Conservation (phyloP, 805 yeast species). For the Cyberlindnera veronae region DNA sequence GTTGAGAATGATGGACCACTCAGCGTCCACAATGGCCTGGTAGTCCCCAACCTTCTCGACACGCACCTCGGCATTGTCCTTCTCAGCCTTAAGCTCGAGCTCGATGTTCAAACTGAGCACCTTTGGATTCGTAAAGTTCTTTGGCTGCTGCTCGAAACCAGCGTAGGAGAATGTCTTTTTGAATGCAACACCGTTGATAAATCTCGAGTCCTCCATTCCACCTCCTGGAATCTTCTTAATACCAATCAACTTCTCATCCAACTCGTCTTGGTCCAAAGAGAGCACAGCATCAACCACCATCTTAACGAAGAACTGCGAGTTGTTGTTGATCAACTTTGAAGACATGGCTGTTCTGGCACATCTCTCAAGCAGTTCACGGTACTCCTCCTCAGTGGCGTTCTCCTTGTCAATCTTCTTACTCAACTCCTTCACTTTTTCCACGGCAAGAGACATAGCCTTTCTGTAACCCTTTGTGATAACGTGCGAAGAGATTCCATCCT, state of each 20-base stretch:
- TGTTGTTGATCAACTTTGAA: slow-evolving; percentile 84
- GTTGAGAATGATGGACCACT: slow-evolving; percentile 89
- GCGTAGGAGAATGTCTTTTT: slow-evolving; percentile 97
- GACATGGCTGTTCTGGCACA: slow-evolving; percentile 98
- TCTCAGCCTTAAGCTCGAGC: slow-evolving; percentile 94
- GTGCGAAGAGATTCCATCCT: slow-evolving; percentile 94
- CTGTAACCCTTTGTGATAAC: slow-evolving; percentile 84
- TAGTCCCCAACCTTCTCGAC: slow-evolving; percentile 91
- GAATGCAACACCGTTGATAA: slow-evolving; percentile 93
- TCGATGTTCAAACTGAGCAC: slow-evolving; percentile 86
- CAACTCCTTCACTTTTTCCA: slow-evolving; percentile 66
- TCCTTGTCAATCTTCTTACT: slow-evolving; percentile 64
- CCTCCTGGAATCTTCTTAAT: slow-evolving; percentile 96
- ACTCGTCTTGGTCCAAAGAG: slow-evolving; percentile 75
- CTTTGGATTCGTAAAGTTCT: slow-evolving; percentile 73
- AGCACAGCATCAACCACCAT: slow-evolving; percentile 97
- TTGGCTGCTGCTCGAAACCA: slow-evolving; percentile 98
- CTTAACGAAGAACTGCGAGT: slow-evolving; percentile 85
- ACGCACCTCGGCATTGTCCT: slow-evolving; percentile 97
- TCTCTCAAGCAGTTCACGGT: slow-evolving; percentile 75
- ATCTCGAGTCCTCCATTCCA: slow-evolving; percentile 87
- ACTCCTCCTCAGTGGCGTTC: slow-evolving; percentile 43
- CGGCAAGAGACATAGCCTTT: slow-evolving; percentile 75
- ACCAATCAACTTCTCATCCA: slow-evolving; percentile 89
- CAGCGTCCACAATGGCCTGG: slow-evolving; percentile 98